Evolutionary conservation across 2,329 filamentous ascomycete genomes (phyloP).

Genomic region (Phoma sp.): DNA sequence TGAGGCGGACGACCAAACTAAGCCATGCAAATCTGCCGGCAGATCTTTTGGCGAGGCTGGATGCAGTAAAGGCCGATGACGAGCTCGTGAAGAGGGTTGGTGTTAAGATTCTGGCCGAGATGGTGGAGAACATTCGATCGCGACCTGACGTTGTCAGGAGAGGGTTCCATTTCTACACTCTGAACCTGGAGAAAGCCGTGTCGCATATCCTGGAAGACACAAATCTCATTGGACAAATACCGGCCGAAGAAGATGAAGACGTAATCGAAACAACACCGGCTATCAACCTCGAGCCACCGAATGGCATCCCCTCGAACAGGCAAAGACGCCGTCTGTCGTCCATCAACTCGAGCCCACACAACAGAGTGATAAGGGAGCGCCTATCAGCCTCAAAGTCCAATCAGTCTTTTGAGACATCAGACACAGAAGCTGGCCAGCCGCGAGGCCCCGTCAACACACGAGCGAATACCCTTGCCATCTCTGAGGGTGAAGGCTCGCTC

Average conservation of each 20-base stretch:
- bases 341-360: slow-evolving; percentile 83
- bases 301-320: slow-evolving; percentile 29
- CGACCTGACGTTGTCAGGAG: slow-evolving; percentile 54
- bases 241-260: slow-evolving; percentile 52
- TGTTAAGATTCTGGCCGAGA: slow-evolving; percentile 82
- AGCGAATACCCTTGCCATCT: slow-evolving; percentile 88
- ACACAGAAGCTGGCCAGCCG: slow-evolving; percentile 78
- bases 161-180: slow-evolving; percentile 96
- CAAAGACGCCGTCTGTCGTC: slow-evolving; percentile 72
- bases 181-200: slow-evolving; percentile 95
- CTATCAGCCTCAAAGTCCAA: slow-evolving; percentile 62
- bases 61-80: slow-evolving; percentile 77
- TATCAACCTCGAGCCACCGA: slow-evolving; percentile 40
- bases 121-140: slow-evolving; percentile 79
- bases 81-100: slow-evolving; percentile 81
- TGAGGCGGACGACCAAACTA: slow-evolving; percentile 91
- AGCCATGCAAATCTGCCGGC: slow-evolving; percentile 85
- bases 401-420: slow-evolving; percentile 67
- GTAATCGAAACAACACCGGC: slow-evolving; percentile 57
- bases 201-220: slow-evolving; percentile 89
- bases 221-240: slow-evolving; percentile 72
- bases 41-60: slow-evolving; percentile 71
- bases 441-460: slow-evolving; percentile 74
- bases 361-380: slow-evolving; percentile 81
- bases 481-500: slow-evolving; percentile 86